phyloP scores from a whole-genome alignment of 768 basidiomycete species.

The Aureoboletus auriporus region DNA sequence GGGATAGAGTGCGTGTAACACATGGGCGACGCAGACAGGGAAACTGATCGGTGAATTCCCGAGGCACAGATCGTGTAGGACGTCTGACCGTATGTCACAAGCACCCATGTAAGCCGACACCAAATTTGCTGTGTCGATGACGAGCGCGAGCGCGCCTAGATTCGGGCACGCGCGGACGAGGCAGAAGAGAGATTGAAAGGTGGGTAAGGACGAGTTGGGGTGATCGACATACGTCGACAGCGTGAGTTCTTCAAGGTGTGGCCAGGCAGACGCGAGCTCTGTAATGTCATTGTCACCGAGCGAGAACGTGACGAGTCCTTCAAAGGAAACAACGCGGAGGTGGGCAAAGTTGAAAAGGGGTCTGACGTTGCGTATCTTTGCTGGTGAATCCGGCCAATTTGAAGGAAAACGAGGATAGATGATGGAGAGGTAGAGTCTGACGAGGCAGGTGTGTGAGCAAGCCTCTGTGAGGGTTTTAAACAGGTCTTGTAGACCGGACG shows the following conservation, averaged over 20 bases:
- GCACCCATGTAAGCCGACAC: background rate
- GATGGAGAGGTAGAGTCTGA: slow-evolving; percentile 11
- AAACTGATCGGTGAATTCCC: slow-evolving; percentile 19
- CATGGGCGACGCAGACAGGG: slow-evolving; percentile 6
- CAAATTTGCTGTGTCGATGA: slow-evolving; percentile 13
- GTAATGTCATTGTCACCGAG: slow-evolving; percentile 15
- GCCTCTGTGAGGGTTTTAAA: slow-evolving; percentile 8
- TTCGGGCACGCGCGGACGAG: slow-evolving; percentile 11
- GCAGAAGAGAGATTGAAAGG: slow-evolving; percentile 11
- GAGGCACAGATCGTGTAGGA: slow-evolving; percentile 11
- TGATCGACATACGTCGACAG: slow-evolving; percentile 16
- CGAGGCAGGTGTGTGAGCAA: slow-evolving; percentile 11
- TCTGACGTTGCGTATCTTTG: slow-evolving; percentile 8
- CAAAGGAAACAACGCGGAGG: slow-evolving; percentile 14
- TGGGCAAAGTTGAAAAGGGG: slow-evolving; percentile 13
- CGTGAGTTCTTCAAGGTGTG: slow-evolving; percentile 16
- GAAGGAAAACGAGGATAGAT: slow-evolving; percentile 11
- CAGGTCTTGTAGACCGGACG: slow-evolving; percentile 8
- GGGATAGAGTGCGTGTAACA: slow-evolving; percentile 15
- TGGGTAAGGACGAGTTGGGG: slow-evolving; percentile 16
- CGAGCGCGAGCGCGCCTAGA: slow-evolving; percentile 18
- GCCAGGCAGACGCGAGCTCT: slow-evolving; percentile 17
- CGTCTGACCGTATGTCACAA: background rate
- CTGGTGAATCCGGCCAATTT: background rate
- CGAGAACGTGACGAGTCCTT: slow-evolving; percentile 11